Percentiles rank a stretch among this genome's conserved stretches.
These are phyloP conservation scores for Fremontodendron californicum DNA, from an alignment of 345 rosid species.

Conservation along the genomic window DNA sequence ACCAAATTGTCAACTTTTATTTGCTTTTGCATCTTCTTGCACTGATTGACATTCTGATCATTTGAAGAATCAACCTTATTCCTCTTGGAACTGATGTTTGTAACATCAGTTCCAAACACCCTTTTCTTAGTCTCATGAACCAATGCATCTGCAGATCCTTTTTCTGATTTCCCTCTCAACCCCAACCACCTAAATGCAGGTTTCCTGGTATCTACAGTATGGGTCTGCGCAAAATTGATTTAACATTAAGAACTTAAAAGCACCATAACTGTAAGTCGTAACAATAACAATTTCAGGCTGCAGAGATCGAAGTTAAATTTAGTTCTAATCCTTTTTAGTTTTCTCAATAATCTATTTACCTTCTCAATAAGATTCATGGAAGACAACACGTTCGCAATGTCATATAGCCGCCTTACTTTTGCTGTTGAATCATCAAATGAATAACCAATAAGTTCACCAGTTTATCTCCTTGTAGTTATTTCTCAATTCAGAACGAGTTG, in stretches of 20 bases:
- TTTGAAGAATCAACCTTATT: slow-evolving; percentile 32
- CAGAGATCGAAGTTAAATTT: background rate
- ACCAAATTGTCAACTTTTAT: slow-evolving; percentile 32
- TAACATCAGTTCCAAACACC: no score
- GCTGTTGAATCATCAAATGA: slow-evolving; percentile 41
- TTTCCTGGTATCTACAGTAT: slow-evolving; percentile 62
- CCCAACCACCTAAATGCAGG: slow-evolving; percentile 94
- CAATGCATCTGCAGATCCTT: no score
- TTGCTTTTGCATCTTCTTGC: slow-evolving; percentile 33
- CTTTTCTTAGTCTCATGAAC: no score
- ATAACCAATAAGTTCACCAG: slow-evolving; percentile 1
- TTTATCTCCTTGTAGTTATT: background rate
- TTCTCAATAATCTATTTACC: slow-evolving; percentile 34
- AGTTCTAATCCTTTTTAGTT: background rate
- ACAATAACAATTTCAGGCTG: background rate
- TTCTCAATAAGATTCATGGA: slow-evolving; percentile 83
- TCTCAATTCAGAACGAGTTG: background rate
- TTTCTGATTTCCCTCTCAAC: slow-evolving; percentile 39
- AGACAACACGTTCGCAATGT: slow-evolving; percentile 82
- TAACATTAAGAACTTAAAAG: background rate
- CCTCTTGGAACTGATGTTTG: slow-evolving; percentile 47
- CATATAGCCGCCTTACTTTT: slow-evolving; percentile 85
- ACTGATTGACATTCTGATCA: slow-evolving; percentile 24
- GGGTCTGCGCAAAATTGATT: slow-evolving; percentile 48
- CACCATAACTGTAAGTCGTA: background rate